Percentiles rank a stretch among this genome's conserved stretches.
These are phyloP conservation scores for Kodamaea hsintzibuensis DNA, from an alignment of 805 yeast genomes.

Conservation along the genomic window DNA sequence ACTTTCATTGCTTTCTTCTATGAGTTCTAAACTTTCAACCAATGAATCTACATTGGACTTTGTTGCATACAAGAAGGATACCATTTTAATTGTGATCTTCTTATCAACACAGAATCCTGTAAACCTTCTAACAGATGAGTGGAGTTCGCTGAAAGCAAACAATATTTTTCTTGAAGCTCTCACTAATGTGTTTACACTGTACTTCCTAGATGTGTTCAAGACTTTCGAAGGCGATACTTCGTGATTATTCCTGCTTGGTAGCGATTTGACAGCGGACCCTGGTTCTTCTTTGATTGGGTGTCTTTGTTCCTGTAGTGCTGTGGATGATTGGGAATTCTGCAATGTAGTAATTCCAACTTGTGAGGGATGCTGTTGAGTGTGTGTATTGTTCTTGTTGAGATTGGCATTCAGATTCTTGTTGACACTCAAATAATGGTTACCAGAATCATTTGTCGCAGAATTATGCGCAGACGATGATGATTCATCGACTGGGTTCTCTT, in stretches of 20 bases:
- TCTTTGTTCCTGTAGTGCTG: neutral
- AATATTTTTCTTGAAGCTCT: conserved; percentile 60
- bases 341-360: neutral
- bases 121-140: conserved; percentile 56
- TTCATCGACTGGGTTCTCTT: conserved; percentile 47
- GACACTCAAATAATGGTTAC: neutral
- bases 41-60: conserved; percentile 57
- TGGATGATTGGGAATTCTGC: neutral
- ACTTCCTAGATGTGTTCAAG: conserved; percentile 7
- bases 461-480: neutral
- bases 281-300: neutral
- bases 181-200: conserved; percentile 22
- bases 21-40: conserved; percentile 55
- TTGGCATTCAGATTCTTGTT: neutral
- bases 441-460: neutral
- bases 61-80: conserved; percentile 50
- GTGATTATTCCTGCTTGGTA: conserved; percentile 4
- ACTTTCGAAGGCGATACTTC: conserved; percentile 13
- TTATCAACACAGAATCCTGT: conserved; percentile 60
- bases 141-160: conserved; percentile 65
- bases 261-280: neutral
- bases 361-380: neutral
- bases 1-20: conserved; percentile 35
- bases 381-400: neutral
- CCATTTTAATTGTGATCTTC: conserved; percentile 53